Evolutionary conservation across 2,329 filamentous ascomycete species (phyloP).

Genomic region (Ascochyta lentis): DNA sequence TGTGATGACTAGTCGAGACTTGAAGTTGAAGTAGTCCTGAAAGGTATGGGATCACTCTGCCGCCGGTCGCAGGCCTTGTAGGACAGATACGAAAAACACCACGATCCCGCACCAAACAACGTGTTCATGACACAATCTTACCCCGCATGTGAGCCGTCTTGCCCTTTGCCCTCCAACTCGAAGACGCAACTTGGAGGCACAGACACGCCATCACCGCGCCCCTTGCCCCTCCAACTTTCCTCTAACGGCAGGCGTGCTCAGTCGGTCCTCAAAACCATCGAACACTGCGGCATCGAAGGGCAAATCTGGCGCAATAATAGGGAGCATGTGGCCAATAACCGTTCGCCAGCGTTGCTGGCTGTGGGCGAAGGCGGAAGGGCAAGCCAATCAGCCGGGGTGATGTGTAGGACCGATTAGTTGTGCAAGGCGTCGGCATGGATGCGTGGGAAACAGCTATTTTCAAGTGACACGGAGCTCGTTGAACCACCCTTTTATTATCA

Average conservation of each 20-base stretch:
- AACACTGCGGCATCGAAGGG: constrained; percentile 11
- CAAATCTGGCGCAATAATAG: constrained; percentile 13
- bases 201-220: constrained; percentile 8
- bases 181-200: constrained; percentile 9
- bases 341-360: background rate
- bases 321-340: constrained; percentile 2
- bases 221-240: constrained; percentile 7
- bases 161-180: background rate
- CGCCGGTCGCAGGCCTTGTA: background rate
- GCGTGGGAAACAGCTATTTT: background rate
- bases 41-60: background rate
- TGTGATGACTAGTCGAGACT: background rate
- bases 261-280: constrained; percentile 8
- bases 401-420: constrained; percentile 21
- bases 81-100: background rate
- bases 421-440: constrained; percentile 11
- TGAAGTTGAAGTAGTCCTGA: too few relatives aligned
- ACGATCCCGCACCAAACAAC: background rate
- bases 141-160: constrained; percentile 2
- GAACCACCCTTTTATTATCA: too few relatives aligned
- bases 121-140: background rate
- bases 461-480: background rate
- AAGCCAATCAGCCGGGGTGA: constrained; percentile 11
- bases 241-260: constrained; percentile 16
- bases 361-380: constrained; percentile 3